phyloP scores from a whole-genome alignment of 148 eudicot genomes.

The Vaccinium corymbosum region DNA sequence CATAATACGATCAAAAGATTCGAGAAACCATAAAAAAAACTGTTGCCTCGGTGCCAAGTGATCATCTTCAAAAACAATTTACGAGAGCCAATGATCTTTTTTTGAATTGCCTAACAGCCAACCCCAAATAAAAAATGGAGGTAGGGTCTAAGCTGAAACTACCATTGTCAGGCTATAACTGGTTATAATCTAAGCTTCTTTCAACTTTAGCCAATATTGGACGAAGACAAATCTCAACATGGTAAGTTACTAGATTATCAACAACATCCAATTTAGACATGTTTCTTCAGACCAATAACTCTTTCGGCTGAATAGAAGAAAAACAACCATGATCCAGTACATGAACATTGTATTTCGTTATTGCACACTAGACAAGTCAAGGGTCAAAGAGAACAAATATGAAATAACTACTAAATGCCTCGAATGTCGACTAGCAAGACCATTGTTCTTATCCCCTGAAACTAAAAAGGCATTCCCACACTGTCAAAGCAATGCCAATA shows the following conservation, averaged over 20 bases:
- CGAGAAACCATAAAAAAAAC: background rate
- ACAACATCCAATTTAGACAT: background rate
- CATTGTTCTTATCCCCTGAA: background rate
- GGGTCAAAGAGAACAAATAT: background rate
- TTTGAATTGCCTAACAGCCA: background rate
- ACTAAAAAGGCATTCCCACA: background rate
- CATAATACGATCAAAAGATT: background rate
- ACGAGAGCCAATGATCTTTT: background rate
- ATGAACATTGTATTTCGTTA: background rate
- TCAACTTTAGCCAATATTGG: background rate
- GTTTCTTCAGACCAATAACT: background rate
- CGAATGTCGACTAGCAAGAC: background rate
- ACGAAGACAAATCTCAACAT: background rate
- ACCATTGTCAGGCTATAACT: background rate
- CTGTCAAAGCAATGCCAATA: background rate
- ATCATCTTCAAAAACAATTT: background rate
- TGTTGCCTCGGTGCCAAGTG: background rate
- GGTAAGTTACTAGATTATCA: background rate
- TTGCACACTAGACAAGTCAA: background rate
- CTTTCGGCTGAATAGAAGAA: background rate
- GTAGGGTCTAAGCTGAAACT: background rate
- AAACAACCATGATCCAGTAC: background rate
- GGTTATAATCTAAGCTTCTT: background rate
- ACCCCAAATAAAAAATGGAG: background rate
- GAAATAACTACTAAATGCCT: background rate